A percentile compares a stretch with the other conserved stretches of the same genome.
Conservation (phyloP, 2,329 filamentous ascomycete genomes). For the Penicillium sp. region DNA sequence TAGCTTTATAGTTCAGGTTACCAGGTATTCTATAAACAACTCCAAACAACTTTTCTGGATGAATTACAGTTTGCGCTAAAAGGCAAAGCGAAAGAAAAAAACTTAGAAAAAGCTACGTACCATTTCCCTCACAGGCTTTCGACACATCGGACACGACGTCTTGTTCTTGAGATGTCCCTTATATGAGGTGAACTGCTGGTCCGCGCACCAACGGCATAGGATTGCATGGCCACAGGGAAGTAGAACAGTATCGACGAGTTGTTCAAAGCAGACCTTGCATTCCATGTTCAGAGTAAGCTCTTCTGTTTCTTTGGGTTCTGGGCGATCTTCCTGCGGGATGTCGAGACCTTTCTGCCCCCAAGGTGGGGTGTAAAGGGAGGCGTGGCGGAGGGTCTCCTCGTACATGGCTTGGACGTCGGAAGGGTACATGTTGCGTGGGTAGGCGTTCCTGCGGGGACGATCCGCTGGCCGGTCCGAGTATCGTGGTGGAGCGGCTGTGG, state of each 20-base stretch:
- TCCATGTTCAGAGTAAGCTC: conserved; percentile 57
- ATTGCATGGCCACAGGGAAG: conserved; percentile 61
- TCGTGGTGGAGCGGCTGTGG: background rate
- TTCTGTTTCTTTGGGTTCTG: conserved; percentile 53
- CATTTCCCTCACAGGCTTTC: conserved; percentile 33
- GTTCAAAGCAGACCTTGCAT: conserved; percentile 59
- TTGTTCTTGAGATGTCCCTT: conserved; percentile 22
- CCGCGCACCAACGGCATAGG: conserved; percentile 61
- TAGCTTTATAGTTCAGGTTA: background rate
- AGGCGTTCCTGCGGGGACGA: conserved; percentile 16
- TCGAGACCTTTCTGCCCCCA: conserved; percentile 46
- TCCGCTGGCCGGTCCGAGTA: conserved; percentile 1
- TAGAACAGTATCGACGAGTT: conserved; percentile 57
- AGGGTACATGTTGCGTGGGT: conserved; percentile 18
- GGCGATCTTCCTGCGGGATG: conserved; percentile 50
- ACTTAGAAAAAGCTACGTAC: conserved; percentile 20
- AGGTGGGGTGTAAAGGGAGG: background rate
- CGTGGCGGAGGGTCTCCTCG: conserved; percentile 13
- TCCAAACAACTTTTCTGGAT: background rate
- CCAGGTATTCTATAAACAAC: no score
- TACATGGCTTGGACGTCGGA: conserved; percentile 18
- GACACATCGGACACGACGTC: conserved; percentile 36
- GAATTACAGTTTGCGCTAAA: background rate
- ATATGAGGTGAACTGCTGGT: conserved; percentile 54
- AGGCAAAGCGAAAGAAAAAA: background rate